Evolutionary conservation across 495 filamentous ascomycete genomes (phyloP).

Genomic region (Parachaetomium inaequale): DNA sequence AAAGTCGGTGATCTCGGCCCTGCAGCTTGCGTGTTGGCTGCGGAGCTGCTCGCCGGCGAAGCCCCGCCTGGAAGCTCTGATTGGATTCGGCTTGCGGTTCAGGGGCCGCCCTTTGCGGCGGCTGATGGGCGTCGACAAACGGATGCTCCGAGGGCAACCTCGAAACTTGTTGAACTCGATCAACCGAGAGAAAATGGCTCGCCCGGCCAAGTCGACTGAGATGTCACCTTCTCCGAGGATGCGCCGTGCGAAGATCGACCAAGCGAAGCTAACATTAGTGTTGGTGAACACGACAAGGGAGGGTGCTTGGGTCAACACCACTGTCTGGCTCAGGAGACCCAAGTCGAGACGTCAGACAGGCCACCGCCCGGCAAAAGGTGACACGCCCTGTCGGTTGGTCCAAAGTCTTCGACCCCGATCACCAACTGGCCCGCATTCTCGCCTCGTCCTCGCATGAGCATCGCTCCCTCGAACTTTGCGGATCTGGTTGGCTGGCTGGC

Average conservation of each 20-base stretch:
- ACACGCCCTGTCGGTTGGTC: not conserved
- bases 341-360: not conserved
- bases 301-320: not conserved
- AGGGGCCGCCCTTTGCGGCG: not conserved
- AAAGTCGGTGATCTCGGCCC: not conserved
- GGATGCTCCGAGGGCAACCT: not conserved
- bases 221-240: not conserved
- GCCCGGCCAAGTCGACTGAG: not conserved
- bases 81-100: not conserved
- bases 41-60: not conserved
- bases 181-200: not conserved
- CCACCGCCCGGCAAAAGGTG: not conserved
- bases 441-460: not conserved
- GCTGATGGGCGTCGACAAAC: conserved; percentile 1
- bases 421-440: not conserved
- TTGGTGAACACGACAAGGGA: not conserved
- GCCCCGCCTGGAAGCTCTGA: not conserved
- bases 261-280: not conserved
- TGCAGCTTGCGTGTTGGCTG: not conserved
- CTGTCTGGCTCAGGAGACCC: not conserved
- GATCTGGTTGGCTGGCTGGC: not conserved
- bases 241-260: not conserved
- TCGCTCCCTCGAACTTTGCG: not conserved
- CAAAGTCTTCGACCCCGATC: not conserved
- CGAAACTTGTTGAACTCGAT: not conserved